Conservation (phyloP, 208 protist genomes). For the Endotrypanum monterogeii region DNA sequence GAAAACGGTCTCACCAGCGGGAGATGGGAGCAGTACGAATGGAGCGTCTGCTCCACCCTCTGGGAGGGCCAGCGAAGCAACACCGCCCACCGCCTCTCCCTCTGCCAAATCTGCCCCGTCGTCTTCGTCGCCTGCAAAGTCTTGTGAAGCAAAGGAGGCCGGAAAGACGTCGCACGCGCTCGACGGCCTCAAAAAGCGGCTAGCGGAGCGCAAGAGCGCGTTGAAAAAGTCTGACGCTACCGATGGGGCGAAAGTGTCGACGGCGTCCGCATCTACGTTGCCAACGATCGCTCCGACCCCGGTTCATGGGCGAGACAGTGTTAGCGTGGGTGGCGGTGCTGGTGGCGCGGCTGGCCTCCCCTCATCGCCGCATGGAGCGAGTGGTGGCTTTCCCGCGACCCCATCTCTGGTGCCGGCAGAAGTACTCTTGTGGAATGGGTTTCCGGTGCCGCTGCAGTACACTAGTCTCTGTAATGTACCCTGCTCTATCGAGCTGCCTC, state of each 20-base stretch:
- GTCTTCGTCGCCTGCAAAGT: not conserved
- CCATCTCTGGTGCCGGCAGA: slow-evolving; percentile 6
- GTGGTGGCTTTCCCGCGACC: slow-evolving; percentile 12
- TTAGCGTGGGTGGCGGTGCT: not conserved
- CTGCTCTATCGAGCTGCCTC: slow-evolving; percentile 26
- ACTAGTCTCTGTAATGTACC: slow-evolving; percentile 13
- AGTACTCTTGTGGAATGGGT: slow-evolving; percentile 26
- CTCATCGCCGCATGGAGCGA: not conserved
- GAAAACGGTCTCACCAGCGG: not conserved
- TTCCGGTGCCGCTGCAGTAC: slow-evolving; percentile 34
- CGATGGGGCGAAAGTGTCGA: not conserved
- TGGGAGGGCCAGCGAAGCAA: not conserved
- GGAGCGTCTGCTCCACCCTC: not conserved
- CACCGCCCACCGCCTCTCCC: not conserved
- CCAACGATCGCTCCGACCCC: not conserved
- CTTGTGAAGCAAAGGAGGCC: slow-evolving; percentile 6
- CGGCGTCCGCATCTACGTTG: not conserved
- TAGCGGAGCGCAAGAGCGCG: slow-evolving; percentile 50
- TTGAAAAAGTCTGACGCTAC: slow-evolving; percentile 22
- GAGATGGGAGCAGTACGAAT: not conserved
- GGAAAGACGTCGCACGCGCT: slow-evolving; percentile 30
- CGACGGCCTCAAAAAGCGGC: slow-evolving; percentile 46
- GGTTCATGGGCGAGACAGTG: not conserved
- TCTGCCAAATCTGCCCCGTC: not conserved
- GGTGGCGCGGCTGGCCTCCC: slow-evolving; percentile 10